Evolutionary conservation across 495 filamentous ascomycete genomes (phyloP).

Genomic region (Annulohypoxylon nitens): DNA sequence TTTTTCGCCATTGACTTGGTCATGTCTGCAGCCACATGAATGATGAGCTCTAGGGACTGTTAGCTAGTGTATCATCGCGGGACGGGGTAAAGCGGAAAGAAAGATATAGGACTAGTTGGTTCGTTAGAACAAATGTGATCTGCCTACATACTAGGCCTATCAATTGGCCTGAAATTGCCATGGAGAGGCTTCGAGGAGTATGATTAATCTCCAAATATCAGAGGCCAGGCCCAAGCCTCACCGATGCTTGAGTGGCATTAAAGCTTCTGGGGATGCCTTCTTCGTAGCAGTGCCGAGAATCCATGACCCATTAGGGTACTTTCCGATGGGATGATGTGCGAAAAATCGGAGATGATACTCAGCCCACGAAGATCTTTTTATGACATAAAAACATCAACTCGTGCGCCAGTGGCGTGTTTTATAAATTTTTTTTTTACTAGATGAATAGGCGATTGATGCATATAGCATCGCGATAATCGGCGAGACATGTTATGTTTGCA

Average conservation of each 20-base stretch:
- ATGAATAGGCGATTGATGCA: background rate
- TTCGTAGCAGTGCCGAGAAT: background rate
- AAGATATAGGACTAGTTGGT: background rate
- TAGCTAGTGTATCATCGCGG: background rate
- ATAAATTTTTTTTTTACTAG: background rate
- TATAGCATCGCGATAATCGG: background rate
- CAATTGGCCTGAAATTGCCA: background rate
- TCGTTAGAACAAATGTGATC: slow-evolving; percentile 4
- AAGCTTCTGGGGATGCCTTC: background rate
- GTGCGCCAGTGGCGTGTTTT: background rate
- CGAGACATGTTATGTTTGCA: background rate
- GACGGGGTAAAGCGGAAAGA: background rate
- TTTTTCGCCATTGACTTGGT: background rate
- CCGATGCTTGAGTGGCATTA: background rate
- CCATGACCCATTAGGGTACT: background rate
- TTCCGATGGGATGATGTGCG: background rate
- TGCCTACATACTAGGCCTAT: background rate
- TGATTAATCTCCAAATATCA: background rate
- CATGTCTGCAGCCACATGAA: background rate
- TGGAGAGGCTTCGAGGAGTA: background rate
- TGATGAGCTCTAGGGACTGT: background rate
- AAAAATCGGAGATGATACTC: background rate
- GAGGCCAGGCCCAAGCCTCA: background rate
- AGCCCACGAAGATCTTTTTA: background rate
- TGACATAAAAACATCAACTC: background rate